phyloP scores from a whole-genome alignment of 345 rosid genomes.

The Lepidium africanum region DNA sequence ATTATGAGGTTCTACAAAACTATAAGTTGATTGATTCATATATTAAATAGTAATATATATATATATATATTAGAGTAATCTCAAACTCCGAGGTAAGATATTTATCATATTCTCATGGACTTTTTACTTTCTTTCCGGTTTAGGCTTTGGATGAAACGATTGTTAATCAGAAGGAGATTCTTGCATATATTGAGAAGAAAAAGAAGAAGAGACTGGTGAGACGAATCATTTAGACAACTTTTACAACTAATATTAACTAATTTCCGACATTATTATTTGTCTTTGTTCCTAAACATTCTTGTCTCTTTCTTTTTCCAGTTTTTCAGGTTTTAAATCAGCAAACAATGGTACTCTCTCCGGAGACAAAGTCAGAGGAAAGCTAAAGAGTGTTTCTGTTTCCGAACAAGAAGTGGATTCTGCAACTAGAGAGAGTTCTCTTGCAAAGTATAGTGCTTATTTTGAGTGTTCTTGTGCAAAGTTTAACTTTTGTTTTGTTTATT shows the following conservation, averaged over 20 bases:
- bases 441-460: background rate
- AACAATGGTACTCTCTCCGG: background rate
- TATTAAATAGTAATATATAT: too few species aligned
- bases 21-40: too few species aligned
- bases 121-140: background rate
- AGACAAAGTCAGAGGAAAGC: background rate
- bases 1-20: too few species aligned
- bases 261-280: background rate
- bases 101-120: too few species aligned
- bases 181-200: constrained; percentile 41
- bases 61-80: too few species aligned
- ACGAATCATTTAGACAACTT: background rate
- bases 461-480: background rate
- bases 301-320: background rate
- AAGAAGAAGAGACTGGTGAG: constrained; percentile 33
- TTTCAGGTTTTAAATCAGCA: constrained; percentile 13
- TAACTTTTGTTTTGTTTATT: background rate
- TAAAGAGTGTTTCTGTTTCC: background rate
- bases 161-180: constrained; percentile 33
- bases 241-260: too few species aligned
- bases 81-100: too few species aligned
- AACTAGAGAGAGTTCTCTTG: background rate
- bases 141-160: constrained; percentile 52
- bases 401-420: background rate
- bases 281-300: background rate